A percentile compares a stretch with the other conserved stretches of the same genome.
These are phyloP conservation scores for Alternaria postmessia DNA, from an alignment of 2,329 filamentous ascomycete genomes.

Conservation along the genomic window DNA sequence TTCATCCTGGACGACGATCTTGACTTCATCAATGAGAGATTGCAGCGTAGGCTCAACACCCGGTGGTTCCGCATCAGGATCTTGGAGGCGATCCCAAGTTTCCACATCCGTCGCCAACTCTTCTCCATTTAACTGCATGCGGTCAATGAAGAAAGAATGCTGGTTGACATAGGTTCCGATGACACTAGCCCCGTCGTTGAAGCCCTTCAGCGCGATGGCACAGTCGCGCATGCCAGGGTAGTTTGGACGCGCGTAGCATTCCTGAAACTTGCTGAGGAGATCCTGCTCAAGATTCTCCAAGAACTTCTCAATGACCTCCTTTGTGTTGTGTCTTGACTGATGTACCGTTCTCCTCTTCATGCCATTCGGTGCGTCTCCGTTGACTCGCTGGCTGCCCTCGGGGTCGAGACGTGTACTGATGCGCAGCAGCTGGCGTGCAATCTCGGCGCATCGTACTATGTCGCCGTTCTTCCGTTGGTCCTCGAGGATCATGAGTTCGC, in stretches of 20 bases:
- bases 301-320: constrained; percentile 95
- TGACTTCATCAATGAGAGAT: constrained; percentile 91
- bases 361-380: constrained; percentile 60
- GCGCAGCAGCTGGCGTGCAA: constrained; percentile 89
- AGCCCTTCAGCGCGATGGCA: constrained; percentile 90
- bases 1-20: constrained; percentile 94
- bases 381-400: constrained; percentile 61
- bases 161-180: constrained; percentile 98
- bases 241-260: constrained; percentile 93
- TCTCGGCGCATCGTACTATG: constrained; percentile 92
- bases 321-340: constrained; percentile 67
- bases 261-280: constrained; percentile 93
- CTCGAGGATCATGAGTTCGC: constrained; percentile 85
- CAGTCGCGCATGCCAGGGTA: constrained; percentile 99
- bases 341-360: constrained; percentile 44
- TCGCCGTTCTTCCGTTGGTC: constrained; percentile 87
- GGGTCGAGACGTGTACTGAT: constrained; percentile 93
- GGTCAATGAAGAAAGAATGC: constrained; percentile 98
- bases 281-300: constrained; percentile 96
- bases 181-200: constrained; percentile 93
- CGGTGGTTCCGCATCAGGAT: constrained; percentile 91
- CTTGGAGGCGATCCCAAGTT: constrained; percentile 87
- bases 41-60: constrained; percentile 92
- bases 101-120: constrained; percentile 78
- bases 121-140: constrained; percentile 88